Percentiles rank a stretch among this genome's conserved stretches.
Evolutionary conservation across 306 rosid species (phyloP).

Genomic region (Pyrus bretschneideri): DNA sequence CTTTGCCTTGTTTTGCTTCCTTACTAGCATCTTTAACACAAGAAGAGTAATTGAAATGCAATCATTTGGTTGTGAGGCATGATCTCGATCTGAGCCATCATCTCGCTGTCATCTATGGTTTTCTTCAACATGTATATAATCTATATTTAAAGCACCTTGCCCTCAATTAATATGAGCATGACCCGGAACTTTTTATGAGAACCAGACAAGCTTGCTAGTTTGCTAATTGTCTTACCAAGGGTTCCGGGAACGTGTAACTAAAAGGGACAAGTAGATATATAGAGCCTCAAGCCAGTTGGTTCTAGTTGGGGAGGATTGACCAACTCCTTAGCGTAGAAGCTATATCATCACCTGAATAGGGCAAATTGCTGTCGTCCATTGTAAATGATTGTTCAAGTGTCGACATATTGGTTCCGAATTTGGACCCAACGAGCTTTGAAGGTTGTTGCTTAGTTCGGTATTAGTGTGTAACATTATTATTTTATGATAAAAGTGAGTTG

Average conservation of each 20-base stretch:
- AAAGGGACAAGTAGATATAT: background rate
- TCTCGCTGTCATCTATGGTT: background rate
- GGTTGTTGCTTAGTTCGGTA: background rate
- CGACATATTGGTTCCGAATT: slow-evolving; percentile 1
- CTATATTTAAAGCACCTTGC: background rate
- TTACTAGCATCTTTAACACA: background rate
- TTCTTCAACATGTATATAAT: background rate
- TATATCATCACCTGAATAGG: background rate
- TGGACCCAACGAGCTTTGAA: background rate
- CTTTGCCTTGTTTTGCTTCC: background rate
- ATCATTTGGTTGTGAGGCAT: background rate
- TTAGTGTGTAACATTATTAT: background rate
- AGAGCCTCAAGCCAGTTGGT: background rate
- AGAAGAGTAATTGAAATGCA: background rate
- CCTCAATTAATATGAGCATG: background rate
- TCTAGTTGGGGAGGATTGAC: background rate
- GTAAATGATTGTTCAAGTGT: slow-evolving; percentile 17
- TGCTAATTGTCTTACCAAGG: background rate
- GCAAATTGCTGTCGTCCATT: background rate
- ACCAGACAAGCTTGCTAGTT: background rate
- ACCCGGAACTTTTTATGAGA: background rate
- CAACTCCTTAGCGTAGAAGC: background rate
- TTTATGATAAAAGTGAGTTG: background rate
- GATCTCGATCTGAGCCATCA: background rate
- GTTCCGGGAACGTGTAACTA: background rate